These are phyloP conservation scores for Rhododendron vialii DNA, from an alignment of 148 eudicot genomes.

Conservation along the genomic window DNA sequence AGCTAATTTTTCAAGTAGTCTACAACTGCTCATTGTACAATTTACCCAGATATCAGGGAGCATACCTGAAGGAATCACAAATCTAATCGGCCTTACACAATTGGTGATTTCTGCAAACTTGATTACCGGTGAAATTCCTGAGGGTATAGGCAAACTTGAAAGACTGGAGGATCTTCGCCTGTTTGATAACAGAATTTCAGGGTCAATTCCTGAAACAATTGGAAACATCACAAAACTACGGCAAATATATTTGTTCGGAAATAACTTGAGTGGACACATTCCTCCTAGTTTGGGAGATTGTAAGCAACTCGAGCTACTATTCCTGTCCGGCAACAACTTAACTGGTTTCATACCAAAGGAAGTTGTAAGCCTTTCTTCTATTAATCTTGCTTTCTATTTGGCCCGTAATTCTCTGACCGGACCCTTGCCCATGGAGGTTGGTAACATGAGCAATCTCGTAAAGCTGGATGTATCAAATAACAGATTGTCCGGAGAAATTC, in stretches of 20 bases:
- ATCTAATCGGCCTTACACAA: too few relatives aligned
- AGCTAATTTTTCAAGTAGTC: background rate
- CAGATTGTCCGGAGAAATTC: background rate
- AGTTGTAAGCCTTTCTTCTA: background rate
- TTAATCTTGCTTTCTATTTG: background rate
- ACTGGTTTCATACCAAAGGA: background rate
- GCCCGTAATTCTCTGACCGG: background rate
- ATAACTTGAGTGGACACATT: too few relatives aligned
- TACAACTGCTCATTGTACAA: background rate
- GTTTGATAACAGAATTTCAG: background rate
- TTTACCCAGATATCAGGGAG: background rate
- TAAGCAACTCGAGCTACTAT: background rate
- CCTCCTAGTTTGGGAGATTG: background rate
- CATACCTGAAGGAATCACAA: background rate
- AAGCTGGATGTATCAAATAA: background rate
- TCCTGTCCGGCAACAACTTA: background rate
- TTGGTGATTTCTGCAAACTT: accelerated
- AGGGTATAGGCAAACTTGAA: background rate
- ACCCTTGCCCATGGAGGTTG: background rate
- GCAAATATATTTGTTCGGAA: accelerated
- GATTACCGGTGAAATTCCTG: too few relatives aligned
- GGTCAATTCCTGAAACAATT: too few relatives aligned
- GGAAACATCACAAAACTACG: too few relatives aligned
- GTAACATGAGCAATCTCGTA: background rate
- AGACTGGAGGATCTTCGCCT: background rate